phyloP scores from a whole-genome alignment of 768 basidiomycete genomes.

The Hygrophorus pudorinus region DNA sequence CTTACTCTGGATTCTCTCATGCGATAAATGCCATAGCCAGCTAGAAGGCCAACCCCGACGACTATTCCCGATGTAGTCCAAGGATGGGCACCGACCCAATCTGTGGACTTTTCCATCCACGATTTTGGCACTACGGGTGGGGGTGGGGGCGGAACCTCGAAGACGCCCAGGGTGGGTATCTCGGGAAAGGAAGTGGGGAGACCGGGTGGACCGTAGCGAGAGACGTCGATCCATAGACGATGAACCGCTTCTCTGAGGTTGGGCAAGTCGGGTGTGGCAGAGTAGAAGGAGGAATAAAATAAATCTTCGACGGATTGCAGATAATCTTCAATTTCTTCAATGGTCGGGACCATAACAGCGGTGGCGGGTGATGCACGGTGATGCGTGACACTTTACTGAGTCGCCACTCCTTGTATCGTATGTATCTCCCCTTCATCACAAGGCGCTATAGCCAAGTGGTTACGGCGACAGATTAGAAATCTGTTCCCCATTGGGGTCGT shows the following conservation, averaged over 20 bases:
- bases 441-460: conserved; percentile 75
- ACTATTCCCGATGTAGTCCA: conserved; percentile 48
- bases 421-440: too few relatives aligned
- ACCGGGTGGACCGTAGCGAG: conserved; percentile 62
- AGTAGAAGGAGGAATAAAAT: conserved; percentile 43
- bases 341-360: conserved; percentile 19
- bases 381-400: too few relatives aligned
- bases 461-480: conserved; percentile 69
- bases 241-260: conserved; percentile 56
- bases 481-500: conserved; percentile 4
- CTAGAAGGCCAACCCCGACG: conserved; percentile 52
- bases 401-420: too few relatives aligned
- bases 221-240: conserved; percentile 68
- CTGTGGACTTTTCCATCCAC: conserved; percentile 33
- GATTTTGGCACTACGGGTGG: conserved; percentile 56
- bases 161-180: conserved; percentile 51
- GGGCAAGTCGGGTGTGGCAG: conserved; percentile 51
- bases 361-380: too few relatives aligned
- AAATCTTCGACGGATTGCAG: conserved; percentile 55
- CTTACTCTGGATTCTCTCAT: conserved; percentile 23
- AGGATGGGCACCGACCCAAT: conserved; percentile 51
- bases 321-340: conserved; percentile 67
- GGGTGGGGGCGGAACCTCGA: conserved; percentile 48
- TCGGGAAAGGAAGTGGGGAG: conserved; percentile 40
- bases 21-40: conserved; percentile 38